These are phyloP conservation scores for Rhynchospora breviuscula DNA, from an alignment of 176 grass and related monocot species.

Conservation along the genomic window DNA sequence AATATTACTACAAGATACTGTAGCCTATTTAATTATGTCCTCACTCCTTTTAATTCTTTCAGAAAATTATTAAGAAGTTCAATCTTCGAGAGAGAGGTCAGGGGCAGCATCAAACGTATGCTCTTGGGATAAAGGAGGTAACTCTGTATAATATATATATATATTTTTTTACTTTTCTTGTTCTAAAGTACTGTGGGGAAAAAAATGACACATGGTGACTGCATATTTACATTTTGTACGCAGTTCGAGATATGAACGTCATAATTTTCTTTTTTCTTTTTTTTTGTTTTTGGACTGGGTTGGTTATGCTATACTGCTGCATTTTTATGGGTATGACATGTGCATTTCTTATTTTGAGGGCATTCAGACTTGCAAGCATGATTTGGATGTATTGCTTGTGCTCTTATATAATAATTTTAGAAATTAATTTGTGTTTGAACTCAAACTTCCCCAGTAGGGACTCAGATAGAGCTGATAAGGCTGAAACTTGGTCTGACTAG, in stretches of 20 bases:
- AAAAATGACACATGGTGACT: not conserved
- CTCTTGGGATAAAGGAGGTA: constrained; percentile 98
- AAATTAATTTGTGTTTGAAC: not conserved
- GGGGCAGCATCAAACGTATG: constrained; percentile 97
- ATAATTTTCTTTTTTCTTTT: not conserved
- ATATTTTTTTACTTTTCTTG: not conserved
- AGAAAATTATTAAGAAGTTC: constrained; percentile 82
- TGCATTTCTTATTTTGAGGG: not conserved
- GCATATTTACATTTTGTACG: not conserved
- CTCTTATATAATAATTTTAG: not conserved
- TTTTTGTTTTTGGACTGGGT: not conserved
- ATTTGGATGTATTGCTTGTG: not conserved
- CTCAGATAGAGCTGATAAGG: not conserved
- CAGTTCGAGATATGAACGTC: not conserved
- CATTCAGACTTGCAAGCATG: not conserved
- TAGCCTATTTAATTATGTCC: not conserved
- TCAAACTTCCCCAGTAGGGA: not conserved
- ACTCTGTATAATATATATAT: not conserved
- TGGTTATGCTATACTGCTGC: too few species aligned
- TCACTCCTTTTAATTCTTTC: constrained; percentile 25
- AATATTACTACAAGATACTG: constrained; percentile 17
- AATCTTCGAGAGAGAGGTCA: constrained; percentile 76
- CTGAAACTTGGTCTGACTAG: not conserved
- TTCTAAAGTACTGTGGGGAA: not conserved
- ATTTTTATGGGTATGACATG: not conserved